phyloP scores from a whole-genome alignment of 306 rosid genomes.

The Ormosia emarginata region DNA sequence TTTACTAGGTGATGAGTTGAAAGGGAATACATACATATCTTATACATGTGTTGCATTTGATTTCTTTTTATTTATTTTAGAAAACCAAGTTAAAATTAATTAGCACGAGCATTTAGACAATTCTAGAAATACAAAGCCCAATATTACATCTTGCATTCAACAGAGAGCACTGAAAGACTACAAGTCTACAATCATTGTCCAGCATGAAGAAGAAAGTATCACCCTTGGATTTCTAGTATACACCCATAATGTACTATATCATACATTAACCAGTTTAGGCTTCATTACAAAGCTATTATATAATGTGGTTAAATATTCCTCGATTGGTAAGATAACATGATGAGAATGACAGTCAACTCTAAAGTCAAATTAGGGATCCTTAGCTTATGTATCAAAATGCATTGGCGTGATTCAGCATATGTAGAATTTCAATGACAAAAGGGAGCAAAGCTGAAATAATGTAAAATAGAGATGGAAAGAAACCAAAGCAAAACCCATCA shows the following conservation, averaged over 20 bases:
- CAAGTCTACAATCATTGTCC: conserved; percentile 1
- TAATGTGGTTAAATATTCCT: conserved; percentile 28
- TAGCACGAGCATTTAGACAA: background rate
- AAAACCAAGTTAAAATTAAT: background rate
- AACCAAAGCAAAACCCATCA: conserved; percentile 25
- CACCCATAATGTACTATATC: conserved; percentile 10
- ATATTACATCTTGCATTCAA: background rate
- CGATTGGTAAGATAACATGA: conserved; percentile 19
- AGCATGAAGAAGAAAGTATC: conserved; percentile 12
- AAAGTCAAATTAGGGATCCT: conserved; percentile 55
- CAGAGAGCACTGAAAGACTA: conserved; percentile 1
- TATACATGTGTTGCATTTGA: background rate
- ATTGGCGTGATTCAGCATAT: conserved; percentile 1
- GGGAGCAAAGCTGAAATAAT: conserved; percentile 9
- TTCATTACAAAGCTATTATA: conserved; percentile 11
- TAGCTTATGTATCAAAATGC: conserved; percentile 23
- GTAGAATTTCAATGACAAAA: conserved; percentile 30
- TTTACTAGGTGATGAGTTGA: background rate
- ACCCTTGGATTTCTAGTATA: background rate
- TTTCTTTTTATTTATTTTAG: background rate
- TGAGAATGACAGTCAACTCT: conserved; percentile 10
- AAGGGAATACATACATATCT: background rate
- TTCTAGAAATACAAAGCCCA: background rate
- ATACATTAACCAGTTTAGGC: background rate
- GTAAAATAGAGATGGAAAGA: conserved; percentile 1